Conservation (phyloP, 345 rosid genomes). For the Salix suchowensis region DNA sequence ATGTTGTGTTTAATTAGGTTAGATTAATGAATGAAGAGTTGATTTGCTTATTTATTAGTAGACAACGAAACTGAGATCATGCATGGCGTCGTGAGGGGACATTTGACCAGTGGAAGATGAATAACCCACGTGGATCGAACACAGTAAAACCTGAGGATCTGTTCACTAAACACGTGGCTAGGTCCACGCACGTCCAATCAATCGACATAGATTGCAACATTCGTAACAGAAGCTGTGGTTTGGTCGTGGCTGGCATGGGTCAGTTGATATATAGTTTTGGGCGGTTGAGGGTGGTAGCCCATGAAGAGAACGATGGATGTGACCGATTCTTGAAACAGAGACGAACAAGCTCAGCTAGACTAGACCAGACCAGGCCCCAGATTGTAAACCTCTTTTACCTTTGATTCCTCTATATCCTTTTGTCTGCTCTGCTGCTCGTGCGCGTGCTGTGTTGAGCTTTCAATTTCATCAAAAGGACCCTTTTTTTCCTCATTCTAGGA, state of each 20-base stretch:
- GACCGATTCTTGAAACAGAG: conserved; percentile 1
- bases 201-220: neutral
- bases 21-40: no score
- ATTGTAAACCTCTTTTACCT: neutral
- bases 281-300: conserved; percentile 36
- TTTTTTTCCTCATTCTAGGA: no score
- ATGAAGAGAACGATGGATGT: neutral
- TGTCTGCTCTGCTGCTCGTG: conserved; percentile 12
- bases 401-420: neutral
- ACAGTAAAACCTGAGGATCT: no score
- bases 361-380: conserved; percentile 5
- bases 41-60: no score
- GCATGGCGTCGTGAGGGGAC: no score
- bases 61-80: no score
- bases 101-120: no score
- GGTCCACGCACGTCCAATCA: conserved; percentile 6
- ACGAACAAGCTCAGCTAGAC: neutral
- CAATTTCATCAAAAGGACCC: no score
- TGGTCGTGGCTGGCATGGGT: conserved; percentile 28
- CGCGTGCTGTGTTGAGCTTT: conserved; percentile 2
- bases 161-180: conserved; percentile 4
- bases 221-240: conserved; percentile 21
- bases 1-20: no score
- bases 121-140: no score
- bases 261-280: conserved; percentile 23